Conservation (phyloP, 2,329 filamentous ascomycete genomes). For the Metarhizium brunneum region DNA sequence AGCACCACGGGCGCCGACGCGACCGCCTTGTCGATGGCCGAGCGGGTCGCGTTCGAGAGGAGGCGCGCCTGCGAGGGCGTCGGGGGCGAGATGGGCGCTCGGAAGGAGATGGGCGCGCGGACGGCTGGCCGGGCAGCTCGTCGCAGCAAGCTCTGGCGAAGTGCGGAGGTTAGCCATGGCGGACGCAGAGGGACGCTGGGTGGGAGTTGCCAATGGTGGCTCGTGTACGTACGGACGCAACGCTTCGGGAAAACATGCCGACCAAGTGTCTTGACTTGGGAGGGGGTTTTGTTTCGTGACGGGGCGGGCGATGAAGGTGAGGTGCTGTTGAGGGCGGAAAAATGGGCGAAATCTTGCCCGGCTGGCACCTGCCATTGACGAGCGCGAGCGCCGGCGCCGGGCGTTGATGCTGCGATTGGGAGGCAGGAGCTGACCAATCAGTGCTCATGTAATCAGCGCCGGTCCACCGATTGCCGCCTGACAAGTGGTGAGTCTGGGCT, state of each 20-base stretch:
- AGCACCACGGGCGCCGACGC: slow-evolving; percentile 83
- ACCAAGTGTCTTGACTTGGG: neutral
- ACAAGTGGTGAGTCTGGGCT: too few species aligned
- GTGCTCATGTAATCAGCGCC: neutral
- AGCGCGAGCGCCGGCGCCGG: too few species aligned
- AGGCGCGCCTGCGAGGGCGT: slow-evolving; percentile 46
- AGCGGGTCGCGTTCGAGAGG: slow-evolving; percentile 69
- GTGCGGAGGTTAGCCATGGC: too few species aligned
- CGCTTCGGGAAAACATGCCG: slow-evolving; percentile 16
- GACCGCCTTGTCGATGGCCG: slow-evolving; percentile 86
- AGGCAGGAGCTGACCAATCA: slow-evolving; percentile 3
- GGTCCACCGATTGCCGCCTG: too few species aligned
- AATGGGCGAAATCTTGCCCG: too few species aligned
- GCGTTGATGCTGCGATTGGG: neutral
- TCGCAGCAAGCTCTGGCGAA: slow-evolving; percentile 23
- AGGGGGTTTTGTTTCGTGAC: neutral
- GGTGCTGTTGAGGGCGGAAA: too few species aligned
- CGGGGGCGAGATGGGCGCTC: slow-evolving; percentile 13
- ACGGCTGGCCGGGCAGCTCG: slow-evolving; percentile 25
- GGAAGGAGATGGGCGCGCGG: slow-evolving; percentile 12
- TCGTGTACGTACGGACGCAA: slow-evolving; percentile 13
- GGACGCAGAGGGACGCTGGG: too few species aligned
- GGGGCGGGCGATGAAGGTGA: neutral
- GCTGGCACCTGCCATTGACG: too few species aligned
- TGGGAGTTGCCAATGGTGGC: neutral